Percentiles rank a stretch among this genome's conserved stretches.
phyloP scores from a whole-genome alignment of 208 protist species.

The Leishmania turanica region DNA sequence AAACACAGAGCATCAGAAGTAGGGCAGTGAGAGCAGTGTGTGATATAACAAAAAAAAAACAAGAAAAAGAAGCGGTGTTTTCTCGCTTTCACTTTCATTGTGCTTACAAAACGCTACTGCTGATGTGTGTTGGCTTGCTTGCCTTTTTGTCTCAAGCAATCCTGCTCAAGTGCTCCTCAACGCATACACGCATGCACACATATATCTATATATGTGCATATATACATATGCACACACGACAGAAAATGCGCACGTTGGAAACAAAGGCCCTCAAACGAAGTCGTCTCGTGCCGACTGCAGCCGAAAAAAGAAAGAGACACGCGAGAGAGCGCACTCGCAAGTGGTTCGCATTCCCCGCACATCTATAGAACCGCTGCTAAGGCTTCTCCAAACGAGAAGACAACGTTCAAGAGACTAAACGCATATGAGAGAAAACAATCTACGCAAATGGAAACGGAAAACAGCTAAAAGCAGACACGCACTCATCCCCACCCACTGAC shows the following conservation, averaged over 20 bases:
- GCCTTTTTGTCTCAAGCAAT: neutral
- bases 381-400: neutral
- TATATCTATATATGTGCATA: too few species aligned
- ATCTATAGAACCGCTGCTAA: neutral
- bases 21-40: neutral
- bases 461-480: neutral
- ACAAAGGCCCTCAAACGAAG: neutral
- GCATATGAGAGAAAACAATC: neutral
- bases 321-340: neutral
- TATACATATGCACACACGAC: neutral
- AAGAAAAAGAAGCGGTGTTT: constrained; percentile 7
- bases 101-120: neutral
- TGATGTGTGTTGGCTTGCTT: neutral
- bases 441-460: neutral
- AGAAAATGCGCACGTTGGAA: neutral
- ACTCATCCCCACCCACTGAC: neutral
- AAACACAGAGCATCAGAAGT: constrained; percentile 6
- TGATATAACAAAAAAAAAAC: constrained; percentile 23
- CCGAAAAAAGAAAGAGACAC: neutral
- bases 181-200: neutral
- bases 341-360: neutral
- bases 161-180: neutral
- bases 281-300: neutral
- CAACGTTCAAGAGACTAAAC: neutral
- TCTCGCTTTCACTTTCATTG: neutral